These are phyloP conservation scores for Botrytis medusae DNA, from an alignment of 2,329 filamentous ascomycete genomes.

Conservation along the genomic window DNA sequence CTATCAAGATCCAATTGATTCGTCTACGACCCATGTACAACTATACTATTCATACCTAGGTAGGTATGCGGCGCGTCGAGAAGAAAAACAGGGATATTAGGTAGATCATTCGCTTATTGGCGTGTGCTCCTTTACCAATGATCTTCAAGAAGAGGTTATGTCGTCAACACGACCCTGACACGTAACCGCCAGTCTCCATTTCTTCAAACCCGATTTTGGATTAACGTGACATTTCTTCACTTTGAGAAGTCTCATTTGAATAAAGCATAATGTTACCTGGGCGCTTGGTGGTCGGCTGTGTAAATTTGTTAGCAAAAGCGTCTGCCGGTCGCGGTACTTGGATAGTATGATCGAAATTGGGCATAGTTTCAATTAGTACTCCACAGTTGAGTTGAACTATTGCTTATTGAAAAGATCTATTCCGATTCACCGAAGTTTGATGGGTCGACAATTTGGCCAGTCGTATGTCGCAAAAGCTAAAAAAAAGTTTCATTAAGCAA, in stretches of 20 bases:
- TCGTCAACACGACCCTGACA: slow-evolving; percentile 36
- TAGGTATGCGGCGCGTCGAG: slow-evolving; percentile 34
- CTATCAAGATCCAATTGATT: slow-evolving; percentile 1
- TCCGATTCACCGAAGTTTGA: neutral
- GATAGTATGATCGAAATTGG: neutral
- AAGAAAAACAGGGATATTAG: slow-evolving; percentile 11
- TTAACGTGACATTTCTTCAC: slow-evolving; percentile 2
- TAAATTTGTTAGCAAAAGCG: slow-evolving; percentile 28
- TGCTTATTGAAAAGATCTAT: neutral
- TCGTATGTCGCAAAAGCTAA: neutral
- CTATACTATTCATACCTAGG: slow-evolving; percentile 18
- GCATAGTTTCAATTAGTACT: neutral
- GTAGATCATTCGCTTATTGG: slow-evolving; percentile 25
- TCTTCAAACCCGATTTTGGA: slow-evolving; percentile 1
- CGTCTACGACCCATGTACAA: slow-evolving; percentile 22
- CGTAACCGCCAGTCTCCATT: slow-evolving; percentile 32
- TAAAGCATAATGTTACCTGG: slow-evolving; percentile 11
- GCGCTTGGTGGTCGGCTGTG: slow-evolving; percentile 36
- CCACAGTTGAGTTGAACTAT: slow-evolving; percentile 15
- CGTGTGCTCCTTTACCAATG: slow-evolving; percentile 34
- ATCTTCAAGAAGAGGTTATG: slow-evolving; percentile 19
- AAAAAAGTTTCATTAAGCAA: slow-evolving; percentile 29
- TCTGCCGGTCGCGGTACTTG: slow-evolving; percentile 27
- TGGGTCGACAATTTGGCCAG: slow-evolving; percentile 13
- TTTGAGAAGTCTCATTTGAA: neutral